These are phyloP conservation scores for Periglandula ipomoeae DNA, from an alignment of 2,329 filamentous ascomycete species.

Conservation along the genomic window DNA sequence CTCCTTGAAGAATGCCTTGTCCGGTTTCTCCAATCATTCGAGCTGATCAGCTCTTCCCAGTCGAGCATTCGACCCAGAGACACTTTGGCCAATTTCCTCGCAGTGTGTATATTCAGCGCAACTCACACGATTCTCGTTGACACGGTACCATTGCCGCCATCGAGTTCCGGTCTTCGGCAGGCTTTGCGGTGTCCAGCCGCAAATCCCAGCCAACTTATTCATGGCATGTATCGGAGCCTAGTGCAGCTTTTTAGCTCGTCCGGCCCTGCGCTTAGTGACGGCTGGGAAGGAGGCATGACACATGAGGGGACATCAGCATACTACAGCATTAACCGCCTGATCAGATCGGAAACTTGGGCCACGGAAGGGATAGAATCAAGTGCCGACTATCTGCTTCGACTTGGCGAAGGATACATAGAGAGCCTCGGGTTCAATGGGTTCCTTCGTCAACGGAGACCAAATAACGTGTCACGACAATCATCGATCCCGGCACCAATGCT, in stretches of 20 bases:
- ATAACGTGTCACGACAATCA: conserved; percentile 2
- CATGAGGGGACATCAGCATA: conserved; percentile 34
- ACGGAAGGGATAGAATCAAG: conserved; percentile 36
- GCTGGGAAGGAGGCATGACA: conserved; percentile 29
- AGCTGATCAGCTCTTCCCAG: conserved; percentile 25
- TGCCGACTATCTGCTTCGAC: conserved; percentile 38
- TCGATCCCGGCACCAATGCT: conserved; percentile 8
- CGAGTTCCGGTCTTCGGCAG: neutral
- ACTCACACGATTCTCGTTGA: conserved; percentile 43
- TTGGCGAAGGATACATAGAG: conserved; percentile 35
- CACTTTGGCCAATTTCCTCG: conserved; percentile 44
- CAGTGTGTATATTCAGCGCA: conserved; percentile 50
- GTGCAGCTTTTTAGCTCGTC: conserved; percentile 39
- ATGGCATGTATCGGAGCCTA: conserved; percentile 20
- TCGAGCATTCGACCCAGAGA: conserved; percentile 30
- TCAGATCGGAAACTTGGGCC: conserved; percentile 38
- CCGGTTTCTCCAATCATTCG: conserved; percentile 44
- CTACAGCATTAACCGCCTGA: conserved; percentile 32
- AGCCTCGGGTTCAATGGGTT: conserved; percentile 25
- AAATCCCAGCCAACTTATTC: conserved; percentile 3
- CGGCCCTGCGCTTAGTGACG: conserved; percentile 36
- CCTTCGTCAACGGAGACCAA: conserved; percentile 15
- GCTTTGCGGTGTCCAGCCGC: neutral
- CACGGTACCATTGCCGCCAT: conserved; percentile 16
- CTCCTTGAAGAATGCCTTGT: conserved; percentile 40